Percentiles rank a stretch among this genome's conserved stretches.
Evolutionary conservation across 75 land plant species (phyloP).

Genomic region (Isoetes taiwanensis): DNA sequence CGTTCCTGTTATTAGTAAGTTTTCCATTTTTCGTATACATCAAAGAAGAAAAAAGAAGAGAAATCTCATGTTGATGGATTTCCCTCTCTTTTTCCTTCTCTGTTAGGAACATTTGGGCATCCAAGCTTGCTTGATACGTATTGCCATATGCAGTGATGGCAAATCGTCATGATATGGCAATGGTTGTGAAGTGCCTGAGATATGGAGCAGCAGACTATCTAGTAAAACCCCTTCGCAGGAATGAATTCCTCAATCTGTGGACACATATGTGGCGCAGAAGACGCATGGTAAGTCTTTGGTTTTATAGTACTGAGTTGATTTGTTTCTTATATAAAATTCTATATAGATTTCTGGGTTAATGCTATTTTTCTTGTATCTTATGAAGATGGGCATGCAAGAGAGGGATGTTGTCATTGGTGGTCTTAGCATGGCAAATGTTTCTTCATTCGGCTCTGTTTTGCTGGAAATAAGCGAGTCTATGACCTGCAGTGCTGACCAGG

Average conservation of each 20-base stretch:
- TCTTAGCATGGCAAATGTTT: not conserved
- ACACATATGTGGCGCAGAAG: slow-evolving; percentile 8
- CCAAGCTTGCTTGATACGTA: not conserved
- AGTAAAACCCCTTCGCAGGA: not conserved
- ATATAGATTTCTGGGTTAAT: not conserved
- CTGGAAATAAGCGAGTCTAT: not conserved
- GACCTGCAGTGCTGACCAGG: not conserved
- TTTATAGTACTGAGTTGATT: too few relatives aligned
- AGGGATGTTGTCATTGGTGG: not conserved
- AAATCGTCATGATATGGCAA: not conserved
- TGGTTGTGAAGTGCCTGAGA: not conserved
- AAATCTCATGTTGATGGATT: not conserved
- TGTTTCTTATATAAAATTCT: too few relatives aligned
- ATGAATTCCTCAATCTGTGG: slow-evolving; percentile 5
- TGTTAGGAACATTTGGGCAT: not conserved
- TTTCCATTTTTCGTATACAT: not conserved
- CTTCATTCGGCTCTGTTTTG: not conserved
- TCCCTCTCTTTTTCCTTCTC: not conserved
- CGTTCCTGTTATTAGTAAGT: slow-evolving; percentile 1
- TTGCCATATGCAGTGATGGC: not conserved
- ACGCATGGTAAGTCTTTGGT: not conserved
- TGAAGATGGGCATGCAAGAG: not conserved
- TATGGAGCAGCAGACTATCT: slow-evolving; percentile 6
- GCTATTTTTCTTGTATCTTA: not conserved
- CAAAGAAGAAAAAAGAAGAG: not conserved